Percentiles rank a stretch among this genome's conserved stretches.
Conservation (phyloP, 768 basidiomycete species). For the Amanita fuliginea region DNA sequence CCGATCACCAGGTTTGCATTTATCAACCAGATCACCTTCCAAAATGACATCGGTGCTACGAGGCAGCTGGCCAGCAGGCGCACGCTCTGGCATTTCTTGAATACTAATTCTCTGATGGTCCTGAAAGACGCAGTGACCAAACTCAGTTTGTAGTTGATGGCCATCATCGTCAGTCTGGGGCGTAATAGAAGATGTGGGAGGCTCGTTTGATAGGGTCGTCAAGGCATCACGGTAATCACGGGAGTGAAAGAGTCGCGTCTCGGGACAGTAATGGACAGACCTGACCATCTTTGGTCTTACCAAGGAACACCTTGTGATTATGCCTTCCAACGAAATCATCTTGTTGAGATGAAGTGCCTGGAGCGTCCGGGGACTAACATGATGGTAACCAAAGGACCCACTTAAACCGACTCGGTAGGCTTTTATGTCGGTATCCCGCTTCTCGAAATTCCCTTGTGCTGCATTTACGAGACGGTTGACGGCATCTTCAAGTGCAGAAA, state of each 20-base stretch:
- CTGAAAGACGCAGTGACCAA: constrained; percentile 81
- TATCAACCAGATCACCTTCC: constrained; percentile 95
- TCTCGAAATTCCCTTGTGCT: constrained; percentile 28
- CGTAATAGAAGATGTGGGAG: constrained; percentile 77
- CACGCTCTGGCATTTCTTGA: constrained; percentile 99
- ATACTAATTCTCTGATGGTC: constrained; percentile 98
- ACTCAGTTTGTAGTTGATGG: constrained; percentile 80
- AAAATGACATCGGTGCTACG: constrained; percentile 93
- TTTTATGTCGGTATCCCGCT: constrained; percentile 69
- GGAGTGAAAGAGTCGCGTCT: constrained; percentile 72
- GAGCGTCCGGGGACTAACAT: constrained; percentile 90
- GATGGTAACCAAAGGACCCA: constrained; percentile 97
- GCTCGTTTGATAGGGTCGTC: constrained; percentile 73
- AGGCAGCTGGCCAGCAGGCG: constrained; percentile 93
- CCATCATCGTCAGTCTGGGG: constrained; percentile 93
- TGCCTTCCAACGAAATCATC: constrained; percentile 96
- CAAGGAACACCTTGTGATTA: constrained; percentile 95
- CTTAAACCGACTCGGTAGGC: constrained; percentile 83
- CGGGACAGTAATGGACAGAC: constrained; percentile 93
- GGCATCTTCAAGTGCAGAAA: constrained; percentile 86
- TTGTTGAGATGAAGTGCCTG: constrained; percentile 82
- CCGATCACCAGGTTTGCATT: constrained; percentile 95
- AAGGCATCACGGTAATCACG: constrained; percentile 92
- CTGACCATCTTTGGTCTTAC: constrained; percentile 98
- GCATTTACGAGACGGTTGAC: constrained; percentile 3